Base-by-base conservation (phyloP, 2,329 filamentous ascomycete species). In the Bipolaris zeicola region DNA sequence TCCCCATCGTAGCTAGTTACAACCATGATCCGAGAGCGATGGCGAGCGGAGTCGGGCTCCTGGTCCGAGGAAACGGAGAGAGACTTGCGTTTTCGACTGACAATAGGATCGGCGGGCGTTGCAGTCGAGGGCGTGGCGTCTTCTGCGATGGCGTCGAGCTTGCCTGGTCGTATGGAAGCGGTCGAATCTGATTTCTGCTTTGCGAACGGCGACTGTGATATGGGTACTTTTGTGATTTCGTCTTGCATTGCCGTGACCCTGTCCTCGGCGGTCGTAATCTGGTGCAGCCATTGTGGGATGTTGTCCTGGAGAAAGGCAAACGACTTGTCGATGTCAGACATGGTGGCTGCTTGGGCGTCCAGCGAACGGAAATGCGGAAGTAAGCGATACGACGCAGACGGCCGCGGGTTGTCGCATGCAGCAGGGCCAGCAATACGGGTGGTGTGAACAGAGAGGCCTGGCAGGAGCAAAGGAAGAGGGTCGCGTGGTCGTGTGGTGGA, bases 1-100 rank as follows among this genome's bases (percentile, higher is more conserved):
- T 91, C 88, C 64, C 89, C 91, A 72, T 97, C 93, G 72, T 97
- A 97, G 76, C 92, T 93, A n/a, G 97, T 90, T 38, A 95, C 88
- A 44, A 94, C 88, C 82, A 91, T 89, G 55, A 83, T 88, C 63
- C 89, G 85, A 3, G 87, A 87, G 52, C 90, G 87, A 72, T 89
- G 89, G 60, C 86, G 85, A 10, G 80, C 75, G 1, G 80, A 77
- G 3, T 74, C 76, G 6, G 77, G 78, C 6, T 67, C 62, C 39
- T 71, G 68, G 16, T 71, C 77, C 3, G 79, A 80, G 6, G 69
- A 62, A 20, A 77, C 64, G 3, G 80, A 81, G 1, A 71, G 67
- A 6, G 78, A 75, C 67, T 81, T 81, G 38, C 79, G 74, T 66
- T 82, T 81, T 43, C 70, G 68, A 14, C 58, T 70, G 3, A 59